Evolutionary conservation across 2,329 filamentous ascomycete genomes (phyloP).

Genomic region (Trichoderma sp.): DNA sequence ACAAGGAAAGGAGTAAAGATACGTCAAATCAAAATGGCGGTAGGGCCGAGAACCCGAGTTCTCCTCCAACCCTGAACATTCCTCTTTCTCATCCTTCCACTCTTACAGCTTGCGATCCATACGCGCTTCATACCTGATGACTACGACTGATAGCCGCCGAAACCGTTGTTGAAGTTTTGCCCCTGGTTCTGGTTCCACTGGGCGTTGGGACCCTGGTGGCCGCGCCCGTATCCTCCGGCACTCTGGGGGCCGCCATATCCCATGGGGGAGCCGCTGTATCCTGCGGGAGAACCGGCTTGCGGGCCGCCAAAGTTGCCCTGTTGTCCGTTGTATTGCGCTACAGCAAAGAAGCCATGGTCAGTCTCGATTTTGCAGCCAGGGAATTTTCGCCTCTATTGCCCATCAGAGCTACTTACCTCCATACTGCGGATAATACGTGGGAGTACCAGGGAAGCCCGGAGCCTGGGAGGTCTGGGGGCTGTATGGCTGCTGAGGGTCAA

Average conservation of each 20-base stretch:
- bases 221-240: conserved; percentile 83
- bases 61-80: conserved; percentile 24
- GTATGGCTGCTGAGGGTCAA: conserved; percentile 74
- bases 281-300: conserved; percentile 62
- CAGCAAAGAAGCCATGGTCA: conserved; percentile 26
- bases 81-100: conserved; percentile 32
- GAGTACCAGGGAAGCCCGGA: conserved; percentile 74
- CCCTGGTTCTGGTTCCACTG: conserved; percentile 58
- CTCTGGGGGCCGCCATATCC: conserved; percentile 72
- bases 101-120: conserved; percentile 29
- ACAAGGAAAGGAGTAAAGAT: conserved; percentile 30
- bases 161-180: conserved; percentile 63
- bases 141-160: conserved; percentile 64
- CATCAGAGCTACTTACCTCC: conserved; percentile 60
- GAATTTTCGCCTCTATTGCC: no score
- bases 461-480: conserved; percentile 75
- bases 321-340: conserved; percentile 64
- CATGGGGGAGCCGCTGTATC: conserved; percentile 68
- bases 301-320: conserved; percentile 67
- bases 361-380: conserved; percentile 30
- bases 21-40: conserved; percentile 23
- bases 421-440: conserved; percentile 93
- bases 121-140: conserved; percentile 31
- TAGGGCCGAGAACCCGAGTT: conserved; percentile 27
- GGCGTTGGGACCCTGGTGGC: conserved; percentile 60